Evolutionary conservation across 495 filamentous ascomycete species (phyloP).

Genomic region (Chaetomium fimeti): DNA sequence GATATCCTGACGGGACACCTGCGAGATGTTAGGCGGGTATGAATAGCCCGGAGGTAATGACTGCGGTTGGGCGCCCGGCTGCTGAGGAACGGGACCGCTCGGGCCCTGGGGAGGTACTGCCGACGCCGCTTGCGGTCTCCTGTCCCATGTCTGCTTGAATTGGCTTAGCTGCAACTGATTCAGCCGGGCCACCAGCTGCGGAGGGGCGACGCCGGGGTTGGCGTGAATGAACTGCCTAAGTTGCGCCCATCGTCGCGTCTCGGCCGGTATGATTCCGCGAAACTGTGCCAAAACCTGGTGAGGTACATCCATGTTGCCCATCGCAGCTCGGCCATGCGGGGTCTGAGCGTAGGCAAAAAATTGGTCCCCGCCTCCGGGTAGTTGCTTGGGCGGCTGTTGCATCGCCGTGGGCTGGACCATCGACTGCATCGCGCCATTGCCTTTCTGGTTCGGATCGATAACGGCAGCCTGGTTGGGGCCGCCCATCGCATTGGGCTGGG

Average conservation of each 20-base stretch:
- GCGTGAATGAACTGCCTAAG: slow-evolving; percentile 61
- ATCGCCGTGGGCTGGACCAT: slow-evolving; percentile 2
- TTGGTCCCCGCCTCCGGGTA: slow-evolving; percentile 16
- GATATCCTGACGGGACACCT: slow-evolving; percentile 13
- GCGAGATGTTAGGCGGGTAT: slow-evolving; percentile 3
- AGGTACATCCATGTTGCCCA: slow-evolving; percentile 45
- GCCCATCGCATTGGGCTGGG: slow-evolving; percentile 22
- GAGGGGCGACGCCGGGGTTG: slow-evolving; percentile 42
- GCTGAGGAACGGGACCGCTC: slow-evolving; percentile 21
- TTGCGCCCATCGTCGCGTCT: slow-evolving; percentile 69
- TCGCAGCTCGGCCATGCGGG: slow-evolving; percentile 25
- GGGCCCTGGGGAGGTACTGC: neutral
- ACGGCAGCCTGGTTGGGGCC: slow-evolving; percentile 27
- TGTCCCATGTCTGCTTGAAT: slow-evolving; percentile 38
- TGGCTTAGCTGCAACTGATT: slow-evolving; percentile 56
- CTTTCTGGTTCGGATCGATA: slow-evolving; percentile 24
- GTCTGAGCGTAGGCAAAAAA: slow-evolving; percentile 21
- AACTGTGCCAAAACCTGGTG: slow-evolving; percentile 30
- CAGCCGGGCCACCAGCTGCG: slow-evolving; percentile 47
- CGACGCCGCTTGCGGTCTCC: slow-evolving; percentile 4
- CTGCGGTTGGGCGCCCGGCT: slow-evolving; percentile 10
- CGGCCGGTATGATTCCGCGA: slow-evolving; percentile 46
- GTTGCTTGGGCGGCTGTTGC: slow-evolving; percentile 21
- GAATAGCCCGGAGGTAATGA: slow-evolving; percentile 6
- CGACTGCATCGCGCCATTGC: slow-evolving; percentile 18